Percentiles rank a stretch among this genome's conserved stretches.
These are phyloP conservation scores for Acorus gramineus DNA, from an alignment of 106 monocot genomes.

Conservation along the genomic window DNA sequence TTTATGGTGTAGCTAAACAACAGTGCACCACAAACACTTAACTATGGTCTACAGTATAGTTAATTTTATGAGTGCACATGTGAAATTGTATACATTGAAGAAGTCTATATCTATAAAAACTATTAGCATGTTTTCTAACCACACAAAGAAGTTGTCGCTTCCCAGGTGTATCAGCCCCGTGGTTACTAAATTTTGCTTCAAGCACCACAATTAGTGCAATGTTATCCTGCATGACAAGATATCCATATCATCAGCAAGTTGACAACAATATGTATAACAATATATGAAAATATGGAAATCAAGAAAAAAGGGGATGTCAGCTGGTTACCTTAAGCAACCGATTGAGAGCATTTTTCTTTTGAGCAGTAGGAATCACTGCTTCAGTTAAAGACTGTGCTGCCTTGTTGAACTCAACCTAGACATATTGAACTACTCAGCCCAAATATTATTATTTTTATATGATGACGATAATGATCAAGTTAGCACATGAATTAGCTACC, in stretches of 20 bases:
- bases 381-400: constrained; percentile 94
- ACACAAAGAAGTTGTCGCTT: constrained; percentile 97
- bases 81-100: no score
- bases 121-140: constrained; percentile 27
- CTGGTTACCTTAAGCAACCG: constrained; percentile 72
- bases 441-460: background rate
- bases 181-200: constrained; percentile 79
- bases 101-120: no score
- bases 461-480: background rate
- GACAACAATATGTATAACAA: background rate
- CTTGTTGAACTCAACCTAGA: constrained; percentile 97
- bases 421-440: background rate
- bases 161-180: constrained; percentile 65
- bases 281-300: constrained; percentile 4
- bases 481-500: background rate
- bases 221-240: constrained; percentile 57
- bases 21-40: no score
- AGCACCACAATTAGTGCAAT: constrained; percentile 86
- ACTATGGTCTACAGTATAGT: no score
- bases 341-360: constrained; percentile 70
- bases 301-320: background rate
- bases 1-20: no score
- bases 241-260: background rate
- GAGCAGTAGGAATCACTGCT: constrained; percentile 59
- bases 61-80: no score